Evolutionary conservation across 768 basidiomycete species (phyloP).

Genomic region (Trametes cingulata): DNA sequence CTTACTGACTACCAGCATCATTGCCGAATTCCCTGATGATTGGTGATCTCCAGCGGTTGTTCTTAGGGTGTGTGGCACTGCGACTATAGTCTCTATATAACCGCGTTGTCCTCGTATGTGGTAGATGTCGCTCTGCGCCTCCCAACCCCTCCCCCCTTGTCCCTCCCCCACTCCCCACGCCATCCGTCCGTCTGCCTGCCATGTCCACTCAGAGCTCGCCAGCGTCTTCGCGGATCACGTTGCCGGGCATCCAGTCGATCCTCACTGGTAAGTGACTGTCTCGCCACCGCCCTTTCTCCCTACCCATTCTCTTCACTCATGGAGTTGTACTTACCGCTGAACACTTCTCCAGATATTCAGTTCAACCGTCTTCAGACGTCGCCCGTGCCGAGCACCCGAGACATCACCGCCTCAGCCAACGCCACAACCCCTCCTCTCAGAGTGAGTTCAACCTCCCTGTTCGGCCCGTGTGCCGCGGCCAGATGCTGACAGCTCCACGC

Average conservation of each 20-base stretch:
- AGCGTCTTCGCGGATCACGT: slow-evolving; percentile 4
- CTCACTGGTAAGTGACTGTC: slow-evolving; percentile 10
- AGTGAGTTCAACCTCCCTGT: neutral
- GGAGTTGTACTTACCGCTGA: too few relatives aligned
- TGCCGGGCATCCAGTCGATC: slow-evolving; percentile 14
- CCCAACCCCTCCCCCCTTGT: neutral
- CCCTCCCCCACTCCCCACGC: neutral
- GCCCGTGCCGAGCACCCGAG: neutral
- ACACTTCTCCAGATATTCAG: neutral
- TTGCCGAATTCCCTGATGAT: slow-evolving; percentile 1
- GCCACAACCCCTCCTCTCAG: neutral
- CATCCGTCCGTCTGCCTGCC: neutral
- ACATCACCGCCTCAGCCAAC: neutral
- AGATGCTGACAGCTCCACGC: neutral
- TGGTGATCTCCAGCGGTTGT: slow-evolving; percentile 16
- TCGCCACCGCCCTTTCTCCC: neutral
- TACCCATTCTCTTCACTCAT: neutral
- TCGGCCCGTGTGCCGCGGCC: neutral
- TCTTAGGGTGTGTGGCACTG: slow-evolving; percentile 7
- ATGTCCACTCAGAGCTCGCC: neutral
- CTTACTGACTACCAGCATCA: neutral
- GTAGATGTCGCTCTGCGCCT: neutral
- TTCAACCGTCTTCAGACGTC: neutral
- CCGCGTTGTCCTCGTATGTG: slow-evolving; percentile 2
- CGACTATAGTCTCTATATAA: slow-evolving; percentile 16